A percentile compares a stretch with the other conserved stretches of the same genome.
Evolutionary conservation across 768 basidiomycete species (phyloP).

Genomic region (Suillus spraguei): DNA sequence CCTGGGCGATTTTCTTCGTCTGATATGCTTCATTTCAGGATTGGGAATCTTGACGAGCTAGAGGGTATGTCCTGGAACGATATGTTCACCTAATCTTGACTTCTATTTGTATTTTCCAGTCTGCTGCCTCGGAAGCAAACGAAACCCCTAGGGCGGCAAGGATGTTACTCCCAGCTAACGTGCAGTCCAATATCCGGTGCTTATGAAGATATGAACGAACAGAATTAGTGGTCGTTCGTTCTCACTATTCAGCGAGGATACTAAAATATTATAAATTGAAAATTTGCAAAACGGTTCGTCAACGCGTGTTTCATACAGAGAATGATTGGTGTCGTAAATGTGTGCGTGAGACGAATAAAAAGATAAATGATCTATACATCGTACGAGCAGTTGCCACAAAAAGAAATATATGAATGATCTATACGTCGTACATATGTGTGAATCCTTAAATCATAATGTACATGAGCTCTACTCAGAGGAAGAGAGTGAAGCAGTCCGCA

Average conservation of each 20-base stretch:
- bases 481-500: constrained; percentile 7
- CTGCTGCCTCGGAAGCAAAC: no score
- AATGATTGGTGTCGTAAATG: neutral
- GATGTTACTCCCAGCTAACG: neutral
- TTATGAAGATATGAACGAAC: neutral
- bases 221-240: neutral
- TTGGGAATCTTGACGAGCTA: constrained; percentile 92
- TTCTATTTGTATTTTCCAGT: no score
- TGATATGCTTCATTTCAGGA: constrained; percentile 35
- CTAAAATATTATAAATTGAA: neutral
- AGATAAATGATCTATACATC: neutral
- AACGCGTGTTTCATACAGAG: neutral
- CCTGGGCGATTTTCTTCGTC: constrained; percentile 11
- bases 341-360: neutral
- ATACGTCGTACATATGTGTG: neutral
- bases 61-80: no score
- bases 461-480: neutral
- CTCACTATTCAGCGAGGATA: neutral
- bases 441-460: neutral
- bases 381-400: neutral
- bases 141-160: no score
- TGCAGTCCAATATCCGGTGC: neutral
- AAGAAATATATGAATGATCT: neutral
- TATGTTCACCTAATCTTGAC: no score
- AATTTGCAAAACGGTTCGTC: neutral